Evolutionary conservation across 2,329 filamentous ascomycete species (phyloP), one percentile per base, ranked within the genome.

Genomic region (Torrubiella hemipterigena): DNA sequence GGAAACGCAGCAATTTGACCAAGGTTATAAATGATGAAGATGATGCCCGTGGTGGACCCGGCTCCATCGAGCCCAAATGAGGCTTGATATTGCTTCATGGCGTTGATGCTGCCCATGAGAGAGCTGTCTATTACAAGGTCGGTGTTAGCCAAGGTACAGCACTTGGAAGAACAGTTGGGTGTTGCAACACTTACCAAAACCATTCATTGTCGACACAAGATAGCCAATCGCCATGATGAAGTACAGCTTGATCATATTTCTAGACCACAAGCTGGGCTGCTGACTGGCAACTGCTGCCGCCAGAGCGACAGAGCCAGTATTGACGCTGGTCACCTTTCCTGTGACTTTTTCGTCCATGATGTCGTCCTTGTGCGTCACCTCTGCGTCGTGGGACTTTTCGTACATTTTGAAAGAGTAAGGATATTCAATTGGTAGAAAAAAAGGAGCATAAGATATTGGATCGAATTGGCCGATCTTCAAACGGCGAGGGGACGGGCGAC

Each of bases 51-150:
- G 7, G 56, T 58, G 16, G 61, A 61, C 4, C 66, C 65, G 7
- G 52, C 56, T 9, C 62, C 62, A 15, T 48, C 47, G 13, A 70
- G 48, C 0, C 55, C 56, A 39, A 70, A 70, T 2, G 58, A 61
- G 13, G 54, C 44, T 30, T 69, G 65, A 40, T 67, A 70, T 3
- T 58, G 53, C 17, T 52, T 45, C 62, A 70, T 68, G 33, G 64
- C 65, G 37, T 71, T 71, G 45, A 71, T 67, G 21, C 61, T 52
- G 4, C 54, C 51, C 54, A 61, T 61, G 27, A 75, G 57, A 17
- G 63, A 66, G 22, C 67, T 67, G 46, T 76, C 70, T 45, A 21
- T 9, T 5, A n/a, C 3, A 4, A 31, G 13, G n/a, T n/a, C 10
- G 2, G 7, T 6, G 3, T 24, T 33, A 22, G 20, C 8, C 7